Conservation (phyloP, 192 early-diverging fungal genomes). For the Umbelopsis sp. region DNA sequence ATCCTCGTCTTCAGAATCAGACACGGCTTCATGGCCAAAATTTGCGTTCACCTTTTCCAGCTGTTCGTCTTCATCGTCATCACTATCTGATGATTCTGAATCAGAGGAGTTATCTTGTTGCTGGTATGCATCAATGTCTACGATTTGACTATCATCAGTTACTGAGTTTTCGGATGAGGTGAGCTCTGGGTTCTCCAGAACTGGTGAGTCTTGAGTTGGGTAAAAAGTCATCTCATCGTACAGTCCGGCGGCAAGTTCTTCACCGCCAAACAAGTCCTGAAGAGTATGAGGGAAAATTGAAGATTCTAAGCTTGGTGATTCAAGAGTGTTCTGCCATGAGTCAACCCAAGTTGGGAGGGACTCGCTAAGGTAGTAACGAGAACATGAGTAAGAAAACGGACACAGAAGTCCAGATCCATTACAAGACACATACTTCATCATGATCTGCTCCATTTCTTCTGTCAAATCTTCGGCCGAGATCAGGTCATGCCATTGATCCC, state of each 20-base stretch:
- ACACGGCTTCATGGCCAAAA: constrained; percentile 23
- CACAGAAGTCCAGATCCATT: neutral
- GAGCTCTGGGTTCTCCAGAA: constrained; percentile 2
- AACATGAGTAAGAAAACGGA: neutral
- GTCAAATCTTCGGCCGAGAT: constrained; percentile 37
- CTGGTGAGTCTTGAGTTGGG: constrained; percentile 22
- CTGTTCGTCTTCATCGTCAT: constrained; percentile 5
- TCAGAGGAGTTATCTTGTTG: neutral
- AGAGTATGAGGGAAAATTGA: constrained; percentile 31
- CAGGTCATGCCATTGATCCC: constrained; percentile 19
- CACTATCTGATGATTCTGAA: constrained; percentile 9
- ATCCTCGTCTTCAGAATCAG: constrained; percentile 29
- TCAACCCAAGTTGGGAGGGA: constrained; percentile 35
- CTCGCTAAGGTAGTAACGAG: constrained; percentile 23
- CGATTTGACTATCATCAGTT: constrained; percentile 11
- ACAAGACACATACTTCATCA: constrained; percentile 31
- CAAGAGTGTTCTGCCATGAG: constrained; percentile 15
- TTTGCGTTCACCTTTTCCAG: neutral
- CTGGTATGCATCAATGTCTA: constrained; percentile 11
- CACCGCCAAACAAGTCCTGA: constrained; percentile 38
- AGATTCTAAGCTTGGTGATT: constrained; percentile 16
- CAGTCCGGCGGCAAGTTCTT: constrained; percentile 21
- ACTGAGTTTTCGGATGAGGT: constrained; percentile 6
- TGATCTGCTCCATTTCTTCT: constrained; percentile 37
- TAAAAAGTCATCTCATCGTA: constrained; percentile 45